phyloP scores from a whole-genome alignment of 805 yeast species.

The Phaffomyces opuntiae region DNA sequence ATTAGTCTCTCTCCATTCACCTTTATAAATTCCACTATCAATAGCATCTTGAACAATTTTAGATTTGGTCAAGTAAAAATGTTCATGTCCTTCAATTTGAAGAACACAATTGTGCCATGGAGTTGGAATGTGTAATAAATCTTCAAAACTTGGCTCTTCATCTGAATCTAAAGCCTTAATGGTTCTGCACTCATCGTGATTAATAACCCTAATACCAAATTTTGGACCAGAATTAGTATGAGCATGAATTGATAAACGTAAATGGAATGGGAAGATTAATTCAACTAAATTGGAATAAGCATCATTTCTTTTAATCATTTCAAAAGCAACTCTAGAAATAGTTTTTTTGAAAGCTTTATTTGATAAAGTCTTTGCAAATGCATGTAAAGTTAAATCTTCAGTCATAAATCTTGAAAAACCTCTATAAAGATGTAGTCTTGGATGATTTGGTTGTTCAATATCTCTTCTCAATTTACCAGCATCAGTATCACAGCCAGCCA shows the following conservation, averaged over 20 bases:
- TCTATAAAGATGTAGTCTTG: slow-evolving; percentile 45
- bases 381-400: slow-evolving; percentile 44
- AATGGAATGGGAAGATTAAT: slow-evolving; percentile 49
- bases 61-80: slow-evolving; percentile 30
- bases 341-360: slow-evolving; percentile 39
- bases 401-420: slow-evolving; percentile 56
- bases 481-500: slow-evolving; percentile 41
- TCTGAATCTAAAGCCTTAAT: slow-evolving; percentile 34
- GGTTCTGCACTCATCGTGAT: slow-evolving; percentile 36
- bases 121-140: slow-evolving; percentile 54
- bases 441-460: slow-evolving; percentile 46
- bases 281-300: slow-evolving; percentile 61
- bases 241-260: slow-evolving; percentile 56
- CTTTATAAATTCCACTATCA: slow-evolving; percentile 26
- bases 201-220: slow-evolving; percentile 46
- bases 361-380: slow-evolving; percentile 32
- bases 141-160: slow-evolving; percentile 40
- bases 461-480: slow-evolving; percentile 65
- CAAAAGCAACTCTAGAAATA: slow-evolving; percentile 49
- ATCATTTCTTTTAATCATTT: slow-evolving; percentile 59
- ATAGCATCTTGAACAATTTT: slow-evolving; percentile 31
- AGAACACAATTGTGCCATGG: slow-evolving; percentile 60
- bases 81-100: slow-evolving; percentile 30
- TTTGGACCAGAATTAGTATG: slow-evolving; percentile 55
- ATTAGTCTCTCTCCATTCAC: slow-evolving; percentile 29